Conservation (phyloP, 139 green algal genomes). For the Pseudopediastrum boryanum region DNA sequence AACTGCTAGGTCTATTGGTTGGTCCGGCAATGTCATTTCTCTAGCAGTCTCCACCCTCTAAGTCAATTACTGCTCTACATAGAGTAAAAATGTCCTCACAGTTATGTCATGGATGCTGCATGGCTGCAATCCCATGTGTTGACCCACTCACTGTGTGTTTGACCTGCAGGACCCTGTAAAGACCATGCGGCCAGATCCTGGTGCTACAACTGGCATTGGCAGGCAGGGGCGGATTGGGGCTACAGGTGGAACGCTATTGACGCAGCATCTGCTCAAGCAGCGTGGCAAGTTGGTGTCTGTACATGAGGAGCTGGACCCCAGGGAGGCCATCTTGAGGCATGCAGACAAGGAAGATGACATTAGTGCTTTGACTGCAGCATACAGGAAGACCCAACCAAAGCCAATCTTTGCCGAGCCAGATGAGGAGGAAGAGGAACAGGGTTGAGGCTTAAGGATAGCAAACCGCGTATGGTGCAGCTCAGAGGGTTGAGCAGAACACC, state of each 20-base stretch:
- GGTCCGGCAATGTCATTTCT: too few relatives aligned
- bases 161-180: conserved; percentile 57
- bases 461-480: background rate
- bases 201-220: conserved; percentile 60
- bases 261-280: conserved; percentile 83
- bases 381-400: conserved; percentile 81
- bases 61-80: too few relatives aligned
- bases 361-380: conserved; percentile 67
- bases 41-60: too few relatives aligned
- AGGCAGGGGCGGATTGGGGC: conserved; percentile 73
- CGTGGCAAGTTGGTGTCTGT: conserved; percentile 69
- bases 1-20: too few relatives aligned
- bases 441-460: background rate
- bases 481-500: too few relatives aligned
- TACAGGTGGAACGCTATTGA: conserved; percentile 84
- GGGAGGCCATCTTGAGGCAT: conserved; percentile 76
- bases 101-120: too few relatives aligned
- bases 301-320: conserved; percentile 71
- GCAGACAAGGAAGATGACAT: conserved; percentile 63
- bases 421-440: conserved; percentile 55
- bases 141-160: too few relatives aligned
- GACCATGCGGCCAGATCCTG: conserved; percentile 64
- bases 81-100: too few relatives aligned
- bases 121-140: too few relatives aligned
- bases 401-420: conserved; percentile 77